Base-by-base conservation (phyloP, 345 rosid genomes). In the Moricandia arvensis region DNA sequence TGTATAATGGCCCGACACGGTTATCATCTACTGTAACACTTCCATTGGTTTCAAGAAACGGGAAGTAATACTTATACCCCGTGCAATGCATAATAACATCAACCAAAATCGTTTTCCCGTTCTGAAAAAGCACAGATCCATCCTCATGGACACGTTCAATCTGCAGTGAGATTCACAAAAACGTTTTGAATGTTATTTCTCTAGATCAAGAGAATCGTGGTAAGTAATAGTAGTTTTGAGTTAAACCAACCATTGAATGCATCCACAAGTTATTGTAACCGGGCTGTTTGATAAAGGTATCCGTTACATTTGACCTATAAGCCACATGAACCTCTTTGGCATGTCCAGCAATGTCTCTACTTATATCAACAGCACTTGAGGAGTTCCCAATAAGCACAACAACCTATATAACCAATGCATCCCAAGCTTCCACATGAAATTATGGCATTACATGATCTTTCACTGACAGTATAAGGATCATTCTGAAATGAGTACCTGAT, bases 41-140 rank as follows among this genome's bases (percentile, higher is more conserved):
- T 69, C 90, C 95, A 27, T 77, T 76, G 58, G 93, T 89, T 63
- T 89, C 91, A n/a, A 93, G 93, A 82, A 93, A 93, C 18, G 98
- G 96, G 74, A 88, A 89, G 80, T 86, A 86, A 80, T 91, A 91
- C 79, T 88, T 90, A 86, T 90, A 93, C 90, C 98, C 96, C 0
- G 96, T 91, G 83, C 95, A 88, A 70, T 91, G 98, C 70, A 94
- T 76, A 75, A 94, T 86, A 34, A 85, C 79, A 81, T 89, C 85
- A 8, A 88, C 91, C 2, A 2, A 15, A 29, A 85, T 62, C 12
- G 51, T 69, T 63, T 68, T 80, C 77, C 96, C 92, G 41, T 86
- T 89, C 7, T 55, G 85, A 67, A 94, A 89, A 43, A 83, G 15
- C 71, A 89, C 78, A 7, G 81, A 79, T 61, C 97, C 96, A 84